phyloP scores from a whole-genome alignment of 2,329 filamentous ascomycete species.

The Magnaporthiopsis poae region DNA sequence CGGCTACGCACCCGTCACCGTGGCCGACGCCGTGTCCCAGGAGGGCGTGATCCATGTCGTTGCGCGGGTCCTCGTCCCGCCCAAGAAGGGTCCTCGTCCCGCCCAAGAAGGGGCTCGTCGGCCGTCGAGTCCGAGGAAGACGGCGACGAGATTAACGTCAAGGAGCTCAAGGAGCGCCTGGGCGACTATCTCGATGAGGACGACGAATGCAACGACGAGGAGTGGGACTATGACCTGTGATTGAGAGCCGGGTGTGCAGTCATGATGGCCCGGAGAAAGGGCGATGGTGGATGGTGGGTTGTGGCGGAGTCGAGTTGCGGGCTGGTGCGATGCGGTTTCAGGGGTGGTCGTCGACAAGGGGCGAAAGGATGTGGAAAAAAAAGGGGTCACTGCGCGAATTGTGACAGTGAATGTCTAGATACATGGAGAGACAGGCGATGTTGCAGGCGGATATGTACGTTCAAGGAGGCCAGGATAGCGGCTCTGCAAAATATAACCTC shows the following conservation, averaged over 20 bases:
- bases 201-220: constrained; percentile 30
- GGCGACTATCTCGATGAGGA: constrained; percentile 32
- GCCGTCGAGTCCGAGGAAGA: constrained; percentile 25
- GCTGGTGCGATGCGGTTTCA: neutral
- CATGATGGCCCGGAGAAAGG: neutral
- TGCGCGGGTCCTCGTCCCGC: constrained; percentile 64
- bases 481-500: neutral
- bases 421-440: neutral
- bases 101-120: constrained; percentile 42
- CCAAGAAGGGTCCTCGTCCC: constrained; percentile 66
- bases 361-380: neutral
- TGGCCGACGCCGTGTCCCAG: constrained; percentile 61
- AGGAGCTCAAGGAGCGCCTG: constrained; percentile 50
- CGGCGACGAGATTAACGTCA: constrained; percentile 44
- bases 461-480: neutral
- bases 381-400: neutral
- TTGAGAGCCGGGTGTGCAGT: no score
- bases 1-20: constrained; percentile 53
- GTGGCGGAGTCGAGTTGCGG: neutral
- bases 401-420: neutral
- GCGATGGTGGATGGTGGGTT: neutral
- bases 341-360: neutral
- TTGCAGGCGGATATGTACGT: neutral
- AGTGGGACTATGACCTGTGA: constrained; percentile 6
- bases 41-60: constrained; percentile 80